These are phyloP conservation scores for Paramecium sexaurelia DNA, from an alignment of 73 alveolate genomes.

Conservation along the genomic window DNA sequence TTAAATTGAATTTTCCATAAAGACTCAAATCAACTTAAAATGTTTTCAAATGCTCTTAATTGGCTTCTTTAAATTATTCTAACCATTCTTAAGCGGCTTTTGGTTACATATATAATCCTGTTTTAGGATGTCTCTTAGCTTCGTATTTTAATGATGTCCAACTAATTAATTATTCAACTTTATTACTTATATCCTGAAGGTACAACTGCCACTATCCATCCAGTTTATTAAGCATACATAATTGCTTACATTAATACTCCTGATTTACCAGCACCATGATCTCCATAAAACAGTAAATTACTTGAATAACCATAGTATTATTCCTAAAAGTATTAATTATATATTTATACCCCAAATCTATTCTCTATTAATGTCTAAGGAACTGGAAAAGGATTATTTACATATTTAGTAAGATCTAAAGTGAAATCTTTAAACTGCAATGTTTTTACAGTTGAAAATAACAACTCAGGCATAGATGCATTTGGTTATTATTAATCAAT, in stretches of 20 bases:
- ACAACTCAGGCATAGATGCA: slow-evolving; percentile 21
- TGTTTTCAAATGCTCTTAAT: slow-evolving; percentile 68
- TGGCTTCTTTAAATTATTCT: slow-evolving; percentile 67
- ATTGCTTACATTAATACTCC: slow-evolving; percentile 73
- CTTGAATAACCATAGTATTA: slow-evolving; percentile 42
- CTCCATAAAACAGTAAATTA: slow-evolving; percentile 61
- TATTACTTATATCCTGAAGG: slow-evolving; percentile 72
- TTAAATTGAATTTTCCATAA: slow-evolving; percentile 76
- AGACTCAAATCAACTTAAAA: slow-evolving; percentile 70
- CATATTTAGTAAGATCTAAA: neutral
- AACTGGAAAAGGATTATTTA: slow-evolving; percentile 1
- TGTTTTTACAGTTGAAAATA: neutral
- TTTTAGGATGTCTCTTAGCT: slow-evolving; percentile 65
- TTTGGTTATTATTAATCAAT: neutral
- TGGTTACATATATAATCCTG: slow-evolving; percentile 79
- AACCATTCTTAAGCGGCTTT: slow-evolving; percentile 72
- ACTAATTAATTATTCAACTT: neutral
- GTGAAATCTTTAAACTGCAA: neutral
- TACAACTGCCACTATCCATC: slow-evolving; percentile 76
- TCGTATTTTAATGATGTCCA: slow-evolving; percentile 65
- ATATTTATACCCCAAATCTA: slow-evolving; percentile 1
- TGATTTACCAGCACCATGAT: slow-evolving; percentile 69
- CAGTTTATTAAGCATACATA: slow-evolving; percentile 83
- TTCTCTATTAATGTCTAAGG: neutral
- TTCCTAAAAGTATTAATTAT: neutral